Conservation (phyloP, 108 stramenopile genomes). For the Poteriospumella lacustris region DNA sequence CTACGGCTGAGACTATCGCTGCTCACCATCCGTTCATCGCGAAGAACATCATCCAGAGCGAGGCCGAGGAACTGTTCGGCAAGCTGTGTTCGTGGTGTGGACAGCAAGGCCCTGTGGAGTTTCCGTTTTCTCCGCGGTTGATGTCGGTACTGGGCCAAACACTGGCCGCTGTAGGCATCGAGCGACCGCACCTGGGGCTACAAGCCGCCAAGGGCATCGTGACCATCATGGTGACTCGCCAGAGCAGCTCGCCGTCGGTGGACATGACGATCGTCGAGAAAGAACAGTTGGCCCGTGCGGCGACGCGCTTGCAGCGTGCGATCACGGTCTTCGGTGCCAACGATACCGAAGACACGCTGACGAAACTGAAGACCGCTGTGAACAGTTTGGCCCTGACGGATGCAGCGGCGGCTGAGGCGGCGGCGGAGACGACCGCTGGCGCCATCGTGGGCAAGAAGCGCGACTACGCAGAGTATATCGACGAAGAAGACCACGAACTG, state of each 20-base stretch:
- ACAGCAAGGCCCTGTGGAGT: background rate
- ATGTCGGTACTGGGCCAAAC: background rate
- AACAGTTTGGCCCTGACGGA: background rate
- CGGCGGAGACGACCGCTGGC: background rate
- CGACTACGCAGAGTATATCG: background rate
- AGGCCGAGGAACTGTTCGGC: background rate
- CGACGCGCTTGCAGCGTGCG: background rate
- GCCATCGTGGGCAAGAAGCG: background rate
- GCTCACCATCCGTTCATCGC: background rate
- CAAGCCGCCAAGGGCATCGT: background rate
- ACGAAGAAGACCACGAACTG: background rate
- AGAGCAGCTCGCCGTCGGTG: no score
- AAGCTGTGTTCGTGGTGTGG: background rate
- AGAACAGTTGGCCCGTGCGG: constrained; percentile 5
- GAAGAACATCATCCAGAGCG: background rate
- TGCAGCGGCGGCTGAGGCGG: no score
- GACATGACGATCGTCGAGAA: background rate
- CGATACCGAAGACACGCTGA: background rate
- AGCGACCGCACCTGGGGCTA: background rate
- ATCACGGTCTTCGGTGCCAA: background rate
- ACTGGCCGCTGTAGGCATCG: background rate
- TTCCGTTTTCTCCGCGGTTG: background rate
- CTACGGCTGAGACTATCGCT: background rate
- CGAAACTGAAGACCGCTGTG: background rate
- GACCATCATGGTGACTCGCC: background rate